Base-by-base conservation (phyloP, 2,329 filamentous ascomycete genomes). In the Aureobasidium subglaciale region DNA sequence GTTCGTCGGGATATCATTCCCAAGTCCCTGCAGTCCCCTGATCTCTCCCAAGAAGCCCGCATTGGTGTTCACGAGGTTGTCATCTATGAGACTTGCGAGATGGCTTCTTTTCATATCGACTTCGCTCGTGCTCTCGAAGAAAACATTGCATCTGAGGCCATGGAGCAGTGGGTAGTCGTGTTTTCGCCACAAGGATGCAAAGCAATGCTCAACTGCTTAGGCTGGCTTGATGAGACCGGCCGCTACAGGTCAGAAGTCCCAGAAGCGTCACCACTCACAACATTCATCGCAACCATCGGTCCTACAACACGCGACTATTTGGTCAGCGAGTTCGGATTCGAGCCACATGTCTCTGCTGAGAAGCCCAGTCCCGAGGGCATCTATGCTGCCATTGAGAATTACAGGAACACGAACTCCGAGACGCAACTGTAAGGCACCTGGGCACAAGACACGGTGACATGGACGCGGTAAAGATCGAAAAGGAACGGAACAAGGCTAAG, bases 1-100 rank as follows among this genome's bases (percentile, higher is more conserved):
- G 88, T 91, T 67, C 81, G 90, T 55, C 77, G 93, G 41, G 93
- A 97, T 68, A 83, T 96, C 61, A 96, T 99, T 60, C 91, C 93
- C 1, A 88, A 81, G 63, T 89, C 82, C 1, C 74, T 97, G 34
- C 87, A 84, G 76, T 78, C 81, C 35, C 66, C 74, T 0, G 63
- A 67, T 0, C 71, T 90, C 8, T 69, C 78, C 0, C 60, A 67
- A 0, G 65, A 74, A 13, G 69, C 71, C 52, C 75, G 80, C 46
- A 86, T 93, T 20, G 70, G 70, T 7, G 86, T 97, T 1, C 80
- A 87, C 34, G 91, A 97, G 70, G 67, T 90, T 7, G 83, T 92
- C 2, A 85, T 96, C 11, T 99, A 99, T 67, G 86, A 88, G 58
- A 96, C 92, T 0, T 84, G 82, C 0, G 86, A 92, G 57, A 89